Conservation (phyloP, 441 rosid species). For the Breynia disticha region DNA sequence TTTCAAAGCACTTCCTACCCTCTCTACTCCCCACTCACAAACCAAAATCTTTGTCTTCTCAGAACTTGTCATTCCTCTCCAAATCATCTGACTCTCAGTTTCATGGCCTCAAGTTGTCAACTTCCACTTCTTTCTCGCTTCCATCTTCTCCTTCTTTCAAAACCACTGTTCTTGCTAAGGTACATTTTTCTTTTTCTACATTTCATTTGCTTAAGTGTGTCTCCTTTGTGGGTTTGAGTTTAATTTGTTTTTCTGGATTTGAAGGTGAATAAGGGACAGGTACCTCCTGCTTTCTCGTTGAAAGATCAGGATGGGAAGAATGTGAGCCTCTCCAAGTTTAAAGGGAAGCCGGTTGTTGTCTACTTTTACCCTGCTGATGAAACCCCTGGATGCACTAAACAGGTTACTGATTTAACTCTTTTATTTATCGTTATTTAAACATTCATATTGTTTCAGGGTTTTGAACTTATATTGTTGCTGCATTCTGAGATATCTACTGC, state of each 20-base stretch:
- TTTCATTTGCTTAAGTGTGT: background rate
- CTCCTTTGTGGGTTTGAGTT: background rate
- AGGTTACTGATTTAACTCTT: conserved; percentile 29
- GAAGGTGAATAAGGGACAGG: conserved; percentile 74
- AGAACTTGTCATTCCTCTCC: conserved; percentile 24
- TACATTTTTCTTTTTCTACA: conserved; percentile 29
- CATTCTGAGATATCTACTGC: too few species aligned
- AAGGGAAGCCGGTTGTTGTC: conserved; percentile 88
- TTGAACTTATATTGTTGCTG: too few species aligned
- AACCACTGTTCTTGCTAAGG: conserved; percentile 60
- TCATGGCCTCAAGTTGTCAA: conserved; percentile 46
- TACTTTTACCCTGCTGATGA: conserved; percentile 98
- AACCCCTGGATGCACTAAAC: conserved; percentile 91
- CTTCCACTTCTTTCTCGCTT: conserved; percentile 24
- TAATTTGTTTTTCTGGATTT: conserved; percentile 8
- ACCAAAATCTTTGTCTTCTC: conserved; percentile 25
- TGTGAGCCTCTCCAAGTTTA: conserved; percentile 60
- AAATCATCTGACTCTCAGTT: conserved; percentile 55
- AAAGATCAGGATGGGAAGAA: conserved; percentile 79
- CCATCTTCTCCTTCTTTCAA: conserved; percentile 33
- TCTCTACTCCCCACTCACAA: conserved; percentile 32
- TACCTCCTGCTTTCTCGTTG: conserved; percentile 64
- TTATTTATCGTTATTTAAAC: background rate
- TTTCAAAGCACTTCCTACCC: conserved; percentile 13
- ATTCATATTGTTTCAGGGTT: too few species aligned